A percentile compares a stretch with the other conserved stretches of the same genome.
These are phyloP conservation scores for Alternaria incomplexa DNA, from an alignment of 2,329 filamentous ascomycete species.

Conservation along the genomic window DNA sequence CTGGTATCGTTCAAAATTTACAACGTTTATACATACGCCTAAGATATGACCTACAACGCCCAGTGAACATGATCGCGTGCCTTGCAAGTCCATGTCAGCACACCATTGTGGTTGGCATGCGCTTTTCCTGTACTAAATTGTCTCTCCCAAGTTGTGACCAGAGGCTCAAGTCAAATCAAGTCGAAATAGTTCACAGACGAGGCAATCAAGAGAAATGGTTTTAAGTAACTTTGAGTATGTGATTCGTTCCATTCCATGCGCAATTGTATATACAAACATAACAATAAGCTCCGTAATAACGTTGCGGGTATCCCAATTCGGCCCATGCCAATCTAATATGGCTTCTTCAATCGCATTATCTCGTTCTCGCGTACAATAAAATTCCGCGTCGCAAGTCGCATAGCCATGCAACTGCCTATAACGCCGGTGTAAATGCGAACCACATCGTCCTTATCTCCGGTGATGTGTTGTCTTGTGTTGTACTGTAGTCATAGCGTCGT, in stretches of 20 bases:
- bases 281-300: not conserved
- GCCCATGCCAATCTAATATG: not conserved
- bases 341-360: constrained; percentile 2
- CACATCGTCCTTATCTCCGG: not conserved
- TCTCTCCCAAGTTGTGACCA: not conserved
- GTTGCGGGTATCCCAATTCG: constrained; percentile 7
- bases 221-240: not conserved
- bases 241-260: not conserved
- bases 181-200: not conserved
- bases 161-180: not conserved
- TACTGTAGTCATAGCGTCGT: not conserved
- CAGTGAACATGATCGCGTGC: not conserved
- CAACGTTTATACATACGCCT: not conserved
- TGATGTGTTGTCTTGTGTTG: not conserved
- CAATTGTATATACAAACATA: not conserved
- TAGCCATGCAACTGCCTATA: not conserved
- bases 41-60: not conserved
- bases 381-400: not conserved
- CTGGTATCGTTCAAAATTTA: not conserved
- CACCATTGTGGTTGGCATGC: not conserved
- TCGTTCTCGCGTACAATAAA: not conserved
- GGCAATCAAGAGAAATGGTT: not conserved
- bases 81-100: not conserved
- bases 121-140: not conserved
- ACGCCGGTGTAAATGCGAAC: not conserved